A percentile compares a stretch with the other conserved stretches of the same genome.
phyloP scores from a whole-genome alignment of 805 yeast genomes.

The Wickerhamiella australiensis region DNA sequence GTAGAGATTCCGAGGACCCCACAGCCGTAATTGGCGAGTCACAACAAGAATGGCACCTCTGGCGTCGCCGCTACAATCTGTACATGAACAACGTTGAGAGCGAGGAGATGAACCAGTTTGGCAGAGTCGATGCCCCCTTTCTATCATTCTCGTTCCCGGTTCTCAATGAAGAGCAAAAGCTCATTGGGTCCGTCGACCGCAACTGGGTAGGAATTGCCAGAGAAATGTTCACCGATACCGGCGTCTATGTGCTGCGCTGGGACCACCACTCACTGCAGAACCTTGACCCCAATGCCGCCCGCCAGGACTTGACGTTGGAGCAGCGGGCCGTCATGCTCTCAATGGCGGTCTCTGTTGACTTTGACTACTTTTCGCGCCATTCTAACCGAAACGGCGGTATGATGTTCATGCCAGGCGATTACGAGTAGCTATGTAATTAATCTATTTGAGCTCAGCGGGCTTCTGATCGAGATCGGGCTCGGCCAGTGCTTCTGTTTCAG shows the following conservation, averaged over 20 bases:
- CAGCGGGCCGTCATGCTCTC: conserved; percentile 79
- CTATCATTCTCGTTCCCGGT: conserved; percentile 80
- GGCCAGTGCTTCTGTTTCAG: too few relatives aligned
- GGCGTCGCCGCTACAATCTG: conserved; percentile 81
- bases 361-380: conserved; percentile 94
- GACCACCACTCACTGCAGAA: conserved; percentile 51
- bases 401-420: conserved; percentile 3
- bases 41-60: conserved; percentile 86
- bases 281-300: conserved; percentile 40
- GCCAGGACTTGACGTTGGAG: conserved; percentile 46
- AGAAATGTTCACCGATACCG: conserved; percentile 89
- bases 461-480: neutral
- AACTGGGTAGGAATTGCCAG: conserved; percentile 93
- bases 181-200: conserved; percentile 70
- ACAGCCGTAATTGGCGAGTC: conserved; percentile 63
- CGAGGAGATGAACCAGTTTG: conserved; percentile 60
- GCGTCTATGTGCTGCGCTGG: conserved; percentile 78
- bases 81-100: conserved; percentile 34
- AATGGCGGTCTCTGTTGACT: conserved; percentile 84
- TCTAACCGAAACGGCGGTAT: conserved; percentile 39
- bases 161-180: conserved; percentile 41
- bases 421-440: neutral
- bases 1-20: conserved; percentile 32
- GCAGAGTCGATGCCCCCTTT: conserved; percentile 76
- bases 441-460: neutral